Evolutionary conservation across 176 grass and related monocot genomes (phyloP), one percentile per base, ranked within the genome.

Genomic region (Poa pratensis): DNA sequence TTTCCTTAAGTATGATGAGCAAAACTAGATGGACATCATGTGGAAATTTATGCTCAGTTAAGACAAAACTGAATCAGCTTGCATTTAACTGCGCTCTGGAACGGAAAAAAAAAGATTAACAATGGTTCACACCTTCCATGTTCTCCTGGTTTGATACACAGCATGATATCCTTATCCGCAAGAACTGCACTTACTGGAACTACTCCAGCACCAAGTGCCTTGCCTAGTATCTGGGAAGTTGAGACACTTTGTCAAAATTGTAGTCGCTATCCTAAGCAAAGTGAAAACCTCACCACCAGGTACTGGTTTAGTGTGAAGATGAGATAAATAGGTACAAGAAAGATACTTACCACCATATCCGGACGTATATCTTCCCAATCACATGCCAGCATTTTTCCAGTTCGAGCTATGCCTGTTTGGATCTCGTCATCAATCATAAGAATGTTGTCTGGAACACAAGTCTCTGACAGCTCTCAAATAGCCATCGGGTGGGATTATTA

Each of bases 361-460:
- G 96, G 96, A 5, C 91, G 88, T 76, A 96, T 80, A 69, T 84
- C 78, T 90, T 98, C 96, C 96, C 96, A 98, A 17, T 98, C 81
- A 65, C 91, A 94, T 62, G 96, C 96, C 66, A 98, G 53, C 90
- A 98, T 90, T 84, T 85, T 92, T 12, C 96, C 96, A n/a, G 96
- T 98, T 69, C 93, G 90, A 46, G 93, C 96, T 90, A 98, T 95
- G 52, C 96, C 96, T 59, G 96, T 98, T 92, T 98, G 96, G 69
- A 98, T 94, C 86, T 98, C 96, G 92, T 98, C 96, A 83, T 88
- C 96, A 89, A 98, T 95, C 96, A 98, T 98, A 55, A 98, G 71
- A 89, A 98, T 87, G 43, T 98, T 95, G 86, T 82, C 70, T 90
- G 16, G 93, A 95, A 85, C 96, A 98, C 65, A 98, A 60, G 22